Percentiles rank a stretch among this genome's conserved stretches.
These are phyloP conservation scores for Cystofilobasidium capitatum DNA, from an alignment of 768 basidiomycete genomes.

Conservation along the genomic window DNA sequence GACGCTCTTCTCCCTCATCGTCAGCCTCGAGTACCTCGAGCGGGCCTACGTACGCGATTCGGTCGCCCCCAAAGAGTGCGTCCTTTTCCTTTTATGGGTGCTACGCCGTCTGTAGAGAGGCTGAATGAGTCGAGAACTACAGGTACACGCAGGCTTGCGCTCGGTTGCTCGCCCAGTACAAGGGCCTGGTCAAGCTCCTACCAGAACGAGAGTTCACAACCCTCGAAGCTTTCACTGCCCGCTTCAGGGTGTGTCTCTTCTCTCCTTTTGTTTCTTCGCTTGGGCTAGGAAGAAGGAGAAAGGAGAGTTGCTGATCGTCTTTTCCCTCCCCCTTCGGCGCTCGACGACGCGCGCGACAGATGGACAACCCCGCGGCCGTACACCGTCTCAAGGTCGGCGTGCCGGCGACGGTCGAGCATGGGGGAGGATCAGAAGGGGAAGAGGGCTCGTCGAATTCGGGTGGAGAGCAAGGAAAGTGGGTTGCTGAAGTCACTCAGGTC, in stretches of 20 bases:
- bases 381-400: conserved; percentile 86
- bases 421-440: conserved; percentile 41
- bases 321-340: neutral
- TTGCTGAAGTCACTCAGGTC: conserved; percentile 94
- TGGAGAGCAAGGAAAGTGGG: conserved; percentile 91
- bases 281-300: neutral
- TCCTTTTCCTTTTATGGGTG: conserved; percentile 30
- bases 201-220: conserved; percentile 66
- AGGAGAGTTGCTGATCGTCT: neutral
- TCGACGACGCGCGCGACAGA: conserved; percentile 43
- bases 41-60: conserved; percentile 90
- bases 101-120: no score
- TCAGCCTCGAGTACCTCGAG: conserved; percentile 87
- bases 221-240: conserved; percentile 82
- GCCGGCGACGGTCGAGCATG: conserved; percentile 92
- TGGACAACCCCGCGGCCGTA: conserved; percentile 86
- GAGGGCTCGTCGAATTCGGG: conserved; percentile 43
- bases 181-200: conserved; percentile 92
- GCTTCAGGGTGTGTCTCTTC: conserved; percentile 56
- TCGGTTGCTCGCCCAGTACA: conserved; percentile 87
- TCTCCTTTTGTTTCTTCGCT: neutral
- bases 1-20: conserved; percentile 83
- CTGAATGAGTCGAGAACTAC: conserved; percentile 35
- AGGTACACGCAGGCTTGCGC: conserved; percentile 97
- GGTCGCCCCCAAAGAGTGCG: conserved; percentile 81